These are phyloP conservation scores for Haplosporangium gracile DNA, from an alignment of 192 early-diverging fungal genomes.

Conservation along the genomic window DNA sequence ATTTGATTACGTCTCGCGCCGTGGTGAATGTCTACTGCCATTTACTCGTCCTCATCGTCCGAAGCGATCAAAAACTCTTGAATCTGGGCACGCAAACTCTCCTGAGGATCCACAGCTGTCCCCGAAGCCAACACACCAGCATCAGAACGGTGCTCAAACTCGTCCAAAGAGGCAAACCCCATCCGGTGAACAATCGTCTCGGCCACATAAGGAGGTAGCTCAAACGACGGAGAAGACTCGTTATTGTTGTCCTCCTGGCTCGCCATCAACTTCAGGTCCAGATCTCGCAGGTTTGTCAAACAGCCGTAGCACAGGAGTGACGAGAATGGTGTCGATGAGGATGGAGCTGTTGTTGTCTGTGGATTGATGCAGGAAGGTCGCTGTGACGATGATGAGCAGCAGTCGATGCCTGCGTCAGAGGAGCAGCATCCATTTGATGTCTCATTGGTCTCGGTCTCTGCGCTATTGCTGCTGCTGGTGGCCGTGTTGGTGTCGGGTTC, in stretches of 20 bases:
- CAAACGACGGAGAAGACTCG: conserved; percentile 22
- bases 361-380: neutral
- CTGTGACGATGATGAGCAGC: conserved; percentile 17
- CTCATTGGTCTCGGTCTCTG: neutral
- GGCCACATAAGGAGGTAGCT: conserved; percentile 60
- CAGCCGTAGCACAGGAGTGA: conserved; percentile 66
- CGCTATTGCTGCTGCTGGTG: neutral
- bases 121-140: neutral
- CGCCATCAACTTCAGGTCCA: conserved; percentile 51
- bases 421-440: conserved; percentile 24
- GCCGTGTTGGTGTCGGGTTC: neutral
- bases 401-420: conserved; percentile 1
- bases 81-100: conserved; percentile 70
- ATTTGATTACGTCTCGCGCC: no score
- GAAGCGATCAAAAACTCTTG: conserved; percentile 75
- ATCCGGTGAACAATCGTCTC: conserved; percentile 42
- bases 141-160: conserved; percentile 1
- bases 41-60: conserved; percentile 58
- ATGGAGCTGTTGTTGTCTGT: neutral
- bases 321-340: conserved; percentile 38
- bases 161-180: conserved; percentile 29
- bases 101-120: conserved; percentile 38
- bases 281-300: conserved; percentile 63
- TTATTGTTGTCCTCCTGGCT: conserved; percentile 12
- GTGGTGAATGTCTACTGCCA: no score